Evolutionary conservation across 2,329 filamentous ascomycete genomes (phyloP).

Genomic region (Pyrenochaeta sp.): DNA sequence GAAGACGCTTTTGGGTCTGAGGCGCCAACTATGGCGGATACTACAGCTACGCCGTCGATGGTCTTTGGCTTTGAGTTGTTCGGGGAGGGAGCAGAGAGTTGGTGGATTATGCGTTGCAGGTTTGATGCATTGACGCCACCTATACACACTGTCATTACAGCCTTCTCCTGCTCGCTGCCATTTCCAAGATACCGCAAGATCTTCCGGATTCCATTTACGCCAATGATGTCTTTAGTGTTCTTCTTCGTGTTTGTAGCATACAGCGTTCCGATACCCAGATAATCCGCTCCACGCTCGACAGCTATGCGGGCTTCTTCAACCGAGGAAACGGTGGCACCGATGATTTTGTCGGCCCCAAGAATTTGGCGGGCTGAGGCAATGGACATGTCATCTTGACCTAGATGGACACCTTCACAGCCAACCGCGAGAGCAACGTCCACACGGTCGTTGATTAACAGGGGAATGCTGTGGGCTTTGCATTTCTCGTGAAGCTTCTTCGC

Average conservation of each 20-base stretch:
- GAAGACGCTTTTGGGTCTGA: conserved; percentile 72
- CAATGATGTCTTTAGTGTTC: conserved; percentile 84
- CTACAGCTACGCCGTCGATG: conserved; percentile 84
- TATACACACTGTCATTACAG: conserved; percentile 75
- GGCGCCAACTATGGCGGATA: conserved; percentile 86
- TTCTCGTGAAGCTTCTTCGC: conserved; percentile 76
- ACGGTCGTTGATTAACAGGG: conserved; percentile 91
- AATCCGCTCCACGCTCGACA: conserved; percentile 80
- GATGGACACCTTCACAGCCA: conserved; percentile 89
- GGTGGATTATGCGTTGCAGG: conserved; percentile 75
- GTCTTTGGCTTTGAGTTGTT: conserved; percentile 56
- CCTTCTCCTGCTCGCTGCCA: conserved; percentile 32
- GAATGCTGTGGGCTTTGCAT: conserved; percentile 73
- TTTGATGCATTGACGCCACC: conserved; percentile 86
- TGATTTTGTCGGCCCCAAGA: conserved; percentile 79
- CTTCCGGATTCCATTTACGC: conserved; percentile 72
- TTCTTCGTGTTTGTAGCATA: conserved; percentile 85
- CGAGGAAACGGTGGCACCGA: conserved; percentile 86
- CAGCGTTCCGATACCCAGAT: conserved; percentile 89
- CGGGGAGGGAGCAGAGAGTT: conserved; percentile 61
- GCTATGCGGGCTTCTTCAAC: conserved; percentile 76
- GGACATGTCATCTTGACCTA: conserved; percentile 93
- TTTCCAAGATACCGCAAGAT: conserved; percentile 70
- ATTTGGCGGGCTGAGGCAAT: conserved; percentile 72
- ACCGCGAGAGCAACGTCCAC: conserved; percentile 87